Evolutionary conservation across 768 basidiomycete genomes (phyloP), one percentile per base, ranked within the genome.

Genomic region (Boletus tomentosulus): DNA sequence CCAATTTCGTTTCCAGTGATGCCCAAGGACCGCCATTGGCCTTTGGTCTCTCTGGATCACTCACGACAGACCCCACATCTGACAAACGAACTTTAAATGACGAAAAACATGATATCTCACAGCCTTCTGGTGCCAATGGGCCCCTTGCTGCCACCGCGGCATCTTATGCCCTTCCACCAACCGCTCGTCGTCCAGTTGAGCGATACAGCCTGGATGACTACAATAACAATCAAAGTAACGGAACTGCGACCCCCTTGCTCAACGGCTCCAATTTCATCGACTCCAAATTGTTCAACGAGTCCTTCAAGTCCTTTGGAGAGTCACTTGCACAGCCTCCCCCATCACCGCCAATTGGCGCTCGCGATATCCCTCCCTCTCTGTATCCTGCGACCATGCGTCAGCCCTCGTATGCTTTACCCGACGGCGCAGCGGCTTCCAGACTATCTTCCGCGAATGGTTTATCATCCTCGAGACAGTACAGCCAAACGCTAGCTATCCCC

Each of bases 381-480:
- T 72, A 71, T 54, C 75, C 77, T 28, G 62, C 75, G 16, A 61
- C 70, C 15, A 77, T 77, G 52, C 79, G 76, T 16, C 80, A 82
- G 60, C 73, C 80, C 5, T 67, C 78, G 11, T 63, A 78, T 57
- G 75, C 76, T 31, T 60, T 67, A 25, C 64, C 71, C 30, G 73
- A 74, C 45, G 64, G 69, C 16, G 62, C 64, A 6, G 65, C 61
- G 45, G 59, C 68, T 44, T 62, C 76, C 60, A 70, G 63, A 48
- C 48, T 70, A 33, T 68, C 78, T 19, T 77, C 82, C 22, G 75
- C 78, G 49, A 81, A 83, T 64, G 81, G 82, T 30, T 69, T 86
- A 43, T 78, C 82, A 22, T 77, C 81, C 12, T 78, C 81, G 13
- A 82, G 82, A 50, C 74, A 78, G 15, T 85, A 85, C 65, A 67